These are phyloP conservation scores for Amphirosellinia nigrospora DNA, from an alignment of 495 filamentous ascomycete genomes.

Conservation along the genomic window DNA sequence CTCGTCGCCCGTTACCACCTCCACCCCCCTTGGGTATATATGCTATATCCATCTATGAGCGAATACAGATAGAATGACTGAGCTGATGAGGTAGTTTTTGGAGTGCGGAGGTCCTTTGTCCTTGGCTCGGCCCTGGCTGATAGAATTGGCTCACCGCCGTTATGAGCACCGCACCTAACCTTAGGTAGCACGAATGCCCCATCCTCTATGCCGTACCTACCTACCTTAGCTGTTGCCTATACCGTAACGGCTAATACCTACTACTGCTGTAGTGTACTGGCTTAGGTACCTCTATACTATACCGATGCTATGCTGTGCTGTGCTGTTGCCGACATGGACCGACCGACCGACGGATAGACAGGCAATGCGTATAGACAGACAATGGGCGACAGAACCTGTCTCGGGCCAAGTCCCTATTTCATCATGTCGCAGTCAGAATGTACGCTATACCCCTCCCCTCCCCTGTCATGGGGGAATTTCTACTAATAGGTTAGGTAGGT, in stretches of 20 bases:
- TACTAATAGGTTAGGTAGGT: background rate
- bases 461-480: slow-evolving; percentile 2
- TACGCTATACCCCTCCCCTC: background rate
- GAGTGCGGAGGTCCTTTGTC: slow-evolving; percentile 13
- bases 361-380: too few species aligned
- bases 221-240: background rate
- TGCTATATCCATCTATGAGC: too few species aligned
- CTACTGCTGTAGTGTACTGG: background rate
- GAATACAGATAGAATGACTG: too few species aligned
- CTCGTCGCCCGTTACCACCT: slow-evolving; percentile 12
- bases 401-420: slow-evolving; percentile 23
- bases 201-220: background rate
- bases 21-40: background rate
- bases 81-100: slow-evolving; percentile 14
- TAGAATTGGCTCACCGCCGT: slow-evolving; percentile 25
- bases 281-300: too few species aligned
- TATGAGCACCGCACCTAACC: background rate
- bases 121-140: slow-evolving; percentile 17
- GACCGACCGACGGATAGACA: too few species aligned
- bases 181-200: slow-evolving; percentile 3
- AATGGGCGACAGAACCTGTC: slow-evolving; percentile 21
- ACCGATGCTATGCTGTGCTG: background rate
- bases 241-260: slow-evolving; percentile 20
- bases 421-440: slow-evolving; percentile 18
- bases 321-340: slow-evolving; percentile 6